Evolutionary conservation across 2,329 filamentous ascomycete genomes (phyloP).

Genomic region (Phyllosticta paracitricarpa): DNA sequence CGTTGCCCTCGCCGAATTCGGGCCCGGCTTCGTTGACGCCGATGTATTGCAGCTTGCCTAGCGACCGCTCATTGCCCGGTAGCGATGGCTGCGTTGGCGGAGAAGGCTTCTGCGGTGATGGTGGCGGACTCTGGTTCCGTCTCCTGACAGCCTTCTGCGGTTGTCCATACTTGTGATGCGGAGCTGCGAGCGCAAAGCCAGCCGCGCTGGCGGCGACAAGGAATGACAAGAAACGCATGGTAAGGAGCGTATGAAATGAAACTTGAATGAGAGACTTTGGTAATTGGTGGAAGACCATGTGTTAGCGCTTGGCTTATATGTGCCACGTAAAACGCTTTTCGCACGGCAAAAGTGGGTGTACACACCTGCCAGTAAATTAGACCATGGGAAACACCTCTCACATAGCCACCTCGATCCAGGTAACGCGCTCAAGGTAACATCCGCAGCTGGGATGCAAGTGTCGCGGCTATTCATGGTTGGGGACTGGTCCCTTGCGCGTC

Average conservation of each 20-base stretch:
- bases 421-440: not conserved
- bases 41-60: conserved; percentile 22
- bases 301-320: no score
- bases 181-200: conserved; percentile 13
- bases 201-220: conserved; percentile 14
- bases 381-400: not conserved
- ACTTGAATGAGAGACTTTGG: not conserved
- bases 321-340: not conserved
- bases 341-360: not conserved
- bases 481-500: not conserved
- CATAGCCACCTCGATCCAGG: not conserved
- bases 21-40: conserved; percentile 49
- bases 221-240: conserved; percentile 16
- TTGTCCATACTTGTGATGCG: not conserved
- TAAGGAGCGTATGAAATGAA: not conserved
- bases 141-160: not conserved
- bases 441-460: not conserved
- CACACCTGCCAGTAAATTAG: not conserved
- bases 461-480: not conserved
- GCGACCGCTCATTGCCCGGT: not conserved
- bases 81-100: not conserved
- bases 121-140: not conserved
- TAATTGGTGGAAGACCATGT: not conserved
- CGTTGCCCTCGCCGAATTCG: conserved; percentile 50
- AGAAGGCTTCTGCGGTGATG: not conserved